Percentiles rank a stretch among this genome's conserved stretches.
Evolutionary conservation across 805 yeast genomes (phyloP).

Genomic region (Candida anglica): DNA sequence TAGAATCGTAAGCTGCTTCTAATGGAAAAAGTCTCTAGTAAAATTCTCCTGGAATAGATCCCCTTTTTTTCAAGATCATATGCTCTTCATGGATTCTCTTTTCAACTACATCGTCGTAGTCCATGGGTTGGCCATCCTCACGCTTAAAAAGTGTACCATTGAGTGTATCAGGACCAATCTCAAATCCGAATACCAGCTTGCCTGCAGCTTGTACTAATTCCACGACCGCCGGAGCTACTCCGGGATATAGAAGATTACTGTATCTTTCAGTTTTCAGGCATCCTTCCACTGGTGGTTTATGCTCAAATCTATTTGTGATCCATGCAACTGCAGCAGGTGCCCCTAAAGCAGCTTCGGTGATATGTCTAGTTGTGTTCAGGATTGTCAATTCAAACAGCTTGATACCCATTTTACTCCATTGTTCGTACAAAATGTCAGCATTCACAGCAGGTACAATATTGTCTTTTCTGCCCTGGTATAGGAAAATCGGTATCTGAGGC

Average conservation of each 20-base stretch:
- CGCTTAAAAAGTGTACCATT: too few species aligned
- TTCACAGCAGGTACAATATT: conserved; percentile 12
- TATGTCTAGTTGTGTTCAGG: conserved; percentile 3
- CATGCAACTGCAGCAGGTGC: conserved; percentile 18
- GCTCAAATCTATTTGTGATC: conserved; percentile 15
- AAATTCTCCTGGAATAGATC: too few species aligned
- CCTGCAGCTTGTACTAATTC: conserved; percentile 10
- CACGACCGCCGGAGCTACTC: conserved; percentile 43
- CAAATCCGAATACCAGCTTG: conserved; percentile 11
- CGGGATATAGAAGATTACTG: conserved; percentile 41
- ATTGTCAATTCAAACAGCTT: background rate
- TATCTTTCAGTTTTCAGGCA: conserved; percentile 50
- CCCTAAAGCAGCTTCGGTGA: conserved; percentile 11
- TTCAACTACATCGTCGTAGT: background rate
- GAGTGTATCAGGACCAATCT: conserved; percentile 19
- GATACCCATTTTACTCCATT: background rate
- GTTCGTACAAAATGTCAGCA: conserved; percentile 14
- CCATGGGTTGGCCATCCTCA: too few species aligned
- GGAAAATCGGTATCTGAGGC: conserved; percentile 18
- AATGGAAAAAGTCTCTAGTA: too few species aligned
- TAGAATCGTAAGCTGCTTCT: too few species aligned
- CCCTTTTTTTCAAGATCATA: too few species aligned
- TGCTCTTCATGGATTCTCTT: background rate
- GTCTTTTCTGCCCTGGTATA: conserved; percentile 15
- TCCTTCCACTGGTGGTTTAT: conserved; percentile 45